Conservation (phyloP, 441 rosid genomes). For the Daphne laureola region DNA sequence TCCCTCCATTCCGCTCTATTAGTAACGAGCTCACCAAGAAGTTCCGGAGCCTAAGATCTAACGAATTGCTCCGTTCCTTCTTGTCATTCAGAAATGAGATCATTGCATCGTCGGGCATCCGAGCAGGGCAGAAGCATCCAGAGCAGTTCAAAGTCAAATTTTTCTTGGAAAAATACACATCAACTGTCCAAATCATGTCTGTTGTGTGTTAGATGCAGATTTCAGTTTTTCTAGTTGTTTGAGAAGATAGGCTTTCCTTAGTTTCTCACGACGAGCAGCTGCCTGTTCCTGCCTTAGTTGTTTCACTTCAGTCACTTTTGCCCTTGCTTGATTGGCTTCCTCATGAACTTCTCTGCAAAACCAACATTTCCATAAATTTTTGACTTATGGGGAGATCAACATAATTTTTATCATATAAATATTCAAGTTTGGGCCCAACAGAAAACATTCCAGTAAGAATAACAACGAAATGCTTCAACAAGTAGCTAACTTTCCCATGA, state of each 20-base stretch:
- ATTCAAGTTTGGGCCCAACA: too few species aligned
- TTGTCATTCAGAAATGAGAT: too few species aligned
- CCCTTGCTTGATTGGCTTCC: slow-evolving; percentile 84
- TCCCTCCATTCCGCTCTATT: too few species aligned
- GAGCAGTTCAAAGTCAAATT: not conserved
- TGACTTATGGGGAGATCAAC: not conserved
- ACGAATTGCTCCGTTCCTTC: too few species aligned
- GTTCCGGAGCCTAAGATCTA: too few species aligned
- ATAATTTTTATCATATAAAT: not conserved
- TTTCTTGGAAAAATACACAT: not conserved
- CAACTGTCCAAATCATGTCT: slow-evolving; percentile 17
- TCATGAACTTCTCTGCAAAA: slow-evolving; percentile 74
- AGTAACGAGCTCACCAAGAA: too few species aligned
- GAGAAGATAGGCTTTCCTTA: slow-evolving; percentile 70
- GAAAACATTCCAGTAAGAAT: not conserved
- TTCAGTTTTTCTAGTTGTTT: slow-evolving; percentile 80
- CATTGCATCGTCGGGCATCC: too few species aligned
- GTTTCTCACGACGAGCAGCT: slow-evolving; percentile 64
- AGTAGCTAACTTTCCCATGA: not conserved
- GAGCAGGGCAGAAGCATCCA: not conserved
- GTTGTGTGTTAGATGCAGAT: slow-evolving; percentile 33
- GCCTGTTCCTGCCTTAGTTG: slow-evolving; percentile 69
- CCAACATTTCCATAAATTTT: slow-evolving; percentile 6
- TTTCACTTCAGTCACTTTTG: slow-evolving; percentile 59
- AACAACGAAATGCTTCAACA: too few species aligned